phyloP scores from a whole-genome alignment of 2,329 filamentous ascomycete genomes.

The Ophiostoma tasmaniense region DNA sequence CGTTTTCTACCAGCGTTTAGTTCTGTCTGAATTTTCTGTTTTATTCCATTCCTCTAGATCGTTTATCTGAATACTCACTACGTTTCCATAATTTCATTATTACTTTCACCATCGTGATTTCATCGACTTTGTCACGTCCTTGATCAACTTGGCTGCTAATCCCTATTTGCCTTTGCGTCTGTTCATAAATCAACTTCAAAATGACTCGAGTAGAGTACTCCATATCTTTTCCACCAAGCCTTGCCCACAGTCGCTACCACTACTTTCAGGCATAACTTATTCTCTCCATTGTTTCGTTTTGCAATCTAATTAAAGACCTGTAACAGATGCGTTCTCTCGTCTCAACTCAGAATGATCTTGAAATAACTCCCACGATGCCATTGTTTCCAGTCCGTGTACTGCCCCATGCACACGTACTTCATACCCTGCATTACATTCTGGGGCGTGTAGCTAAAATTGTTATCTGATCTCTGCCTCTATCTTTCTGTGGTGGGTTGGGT shows the following conservation, averaged over 20 bases:
- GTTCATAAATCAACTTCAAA: not conserved
- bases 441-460: not conserved
- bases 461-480: not conserved
- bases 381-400: not conserved
- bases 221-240: not conserved
- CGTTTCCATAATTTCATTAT: not conserved
- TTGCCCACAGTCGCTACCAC: not conserved
- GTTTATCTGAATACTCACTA: not conserved
- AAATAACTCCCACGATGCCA: not conserved
- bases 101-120: not conserved
- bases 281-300: not conserved
- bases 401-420: not conserved
- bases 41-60: not conserved
- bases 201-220: not conserved
- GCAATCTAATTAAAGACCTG: not conserved
- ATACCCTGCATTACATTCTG: not conserved
- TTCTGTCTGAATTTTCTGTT: not conserved
- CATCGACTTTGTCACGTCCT: not conserved
- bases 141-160: not conserved
- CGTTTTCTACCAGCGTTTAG: not conserved
- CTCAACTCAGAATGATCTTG: not conserved
- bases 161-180: not conserved
- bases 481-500: not conserved
- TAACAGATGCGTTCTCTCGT: not conserved
- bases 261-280: not conserved